Percentiles rank a stretch among this genome's conserved stretches.
phyloP scores from a whole-genome alignment of 306 rosid genomes.

The Crotalaria pallida region DNA sequence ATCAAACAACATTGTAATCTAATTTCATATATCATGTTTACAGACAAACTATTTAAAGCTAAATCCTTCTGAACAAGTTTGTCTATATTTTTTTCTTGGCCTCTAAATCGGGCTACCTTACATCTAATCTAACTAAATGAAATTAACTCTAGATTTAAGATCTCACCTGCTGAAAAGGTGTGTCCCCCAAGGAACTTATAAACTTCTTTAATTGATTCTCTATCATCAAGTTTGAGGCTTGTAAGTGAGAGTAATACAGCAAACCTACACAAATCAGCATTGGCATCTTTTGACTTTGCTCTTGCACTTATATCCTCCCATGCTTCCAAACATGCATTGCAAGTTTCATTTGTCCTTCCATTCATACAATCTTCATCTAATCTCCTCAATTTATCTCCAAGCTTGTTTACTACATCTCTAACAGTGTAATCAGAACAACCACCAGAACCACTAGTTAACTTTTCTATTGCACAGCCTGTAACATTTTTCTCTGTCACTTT shows the following conservation, averaged over 20 bases:
- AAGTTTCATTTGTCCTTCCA: slow-evolving; percentile 27
- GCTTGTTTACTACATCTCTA: slow-evolving; percentile 32
- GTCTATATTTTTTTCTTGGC: too few relatives aligned
- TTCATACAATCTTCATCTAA: slow-evolving; percentile 39
- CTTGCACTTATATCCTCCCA: slow-evolving; percentile 39
- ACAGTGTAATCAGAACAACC: slow-evolving; percentile 48
- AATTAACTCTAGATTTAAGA: background rate
- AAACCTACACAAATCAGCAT: slow-evolving; percentile 46
- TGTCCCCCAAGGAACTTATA: slow-evolving; percentile 45
- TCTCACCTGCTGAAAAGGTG: slow-evolving; percentile 30
- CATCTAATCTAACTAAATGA: too few relatives aligned
- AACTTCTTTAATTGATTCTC: slow-evolving; percentile 28
- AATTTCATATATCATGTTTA: too few relatives aligned
- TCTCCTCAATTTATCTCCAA: slow-evolving; percentile 30
- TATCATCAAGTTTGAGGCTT: slow-evolving; percentile 31
- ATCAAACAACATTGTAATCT: too few relatives aligned
- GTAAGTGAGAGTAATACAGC: slow-evolving; percentile 42
- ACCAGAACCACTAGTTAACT: slow-evolving; percentile 45
- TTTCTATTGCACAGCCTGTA: slow-evolving; percentile 41
- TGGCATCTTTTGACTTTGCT: background rate
- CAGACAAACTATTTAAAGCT: too few relatives aligned
- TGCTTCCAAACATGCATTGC: slow-evolving; percentile 37
- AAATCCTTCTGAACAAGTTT: too few relatives aligned
- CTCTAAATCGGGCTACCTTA: too few relatives aligned
- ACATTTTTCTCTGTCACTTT: slow-evolving; percentile 10